phyloP scores from a whole-genome alignment of 352 stramenopile genomes.

The Phytophthora pinifolia region DNA sequence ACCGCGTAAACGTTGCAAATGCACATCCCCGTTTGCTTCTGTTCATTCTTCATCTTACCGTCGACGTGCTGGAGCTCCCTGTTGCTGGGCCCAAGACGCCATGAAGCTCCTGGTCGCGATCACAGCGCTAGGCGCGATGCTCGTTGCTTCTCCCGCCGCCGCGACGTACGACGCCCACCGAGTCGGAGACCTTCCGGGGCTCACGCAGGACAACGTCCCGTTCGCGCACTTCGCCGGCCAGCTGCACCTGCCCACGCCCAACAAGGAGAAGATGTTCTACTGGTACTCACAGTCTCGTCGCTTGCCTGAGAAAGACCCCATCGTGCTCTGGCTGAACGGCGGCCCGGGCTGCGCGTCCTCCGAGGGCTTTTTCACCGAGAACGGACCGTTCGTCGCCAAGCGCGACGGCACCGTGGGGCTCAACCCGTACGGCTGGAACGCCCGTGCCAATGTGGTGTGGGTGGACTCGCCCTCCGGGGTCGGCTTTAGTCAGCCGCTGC shows the following conservation, averaged over 20 bases:
- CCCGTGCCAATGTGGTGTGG: slow-evolving; percentile 86
- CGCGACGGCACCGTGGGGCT: slow-evolving; percentile 49
- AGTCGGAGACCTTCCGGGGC: slow-evolving; percentile 49
- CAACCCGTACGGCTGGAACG: slow-evolving; percentile 89
- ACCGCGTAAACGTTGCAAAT: slow-evolving; percentile 3
- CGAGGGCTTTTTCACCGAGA: slow-evolving; percentile 84
- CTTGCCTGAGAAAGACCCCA: slow-evolving; percentile 55
- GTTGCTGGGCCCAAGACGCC: neutral
- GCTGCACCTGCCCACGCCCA: slow-evolving; percentile 46
- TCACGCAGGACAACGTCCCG: slow-evolving; percentile 39
- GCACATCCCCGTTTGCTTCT: slow-evolving; percentile 2
- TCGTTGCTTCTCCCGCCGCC: slow-evolving; percentile 2
- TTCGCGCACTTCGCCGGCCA: slow-evolving; percentile 72
- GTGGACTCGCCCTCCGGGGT: slow-evolving; percentile 89
- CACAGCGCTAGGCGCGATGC: slow-evolving; percentile 20
- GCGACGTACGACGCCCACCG: slow-evolving; percentile 35
- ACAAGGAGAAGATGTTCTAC: slow-evolving; percentile 68
- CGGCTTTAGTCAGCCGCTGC: slow-evolving; percentile 66
- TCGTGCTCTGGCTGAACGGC: slow-evolving; percentile 93
- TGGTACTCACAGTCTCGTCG: slow-evolving; percentile 62
- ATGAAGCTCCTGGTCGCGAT: slow-evolving; percentile 27
- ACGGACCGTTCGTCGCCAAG: slow-evolving; percentile 66
- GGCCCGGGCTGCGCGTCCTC: slow-evolving; percentile 86
- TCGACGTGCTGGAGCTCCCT: slow-evolving; percentile 1
- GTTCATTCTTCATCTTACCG: slow-evolving; percentile 9